Percentiles rank a stretch among this genome's conserved stretches.
Evolutionary conservation across 2,329 filamentous ascomycete species (phyloP).

Genomic region (Periconia digitata): DNA sequence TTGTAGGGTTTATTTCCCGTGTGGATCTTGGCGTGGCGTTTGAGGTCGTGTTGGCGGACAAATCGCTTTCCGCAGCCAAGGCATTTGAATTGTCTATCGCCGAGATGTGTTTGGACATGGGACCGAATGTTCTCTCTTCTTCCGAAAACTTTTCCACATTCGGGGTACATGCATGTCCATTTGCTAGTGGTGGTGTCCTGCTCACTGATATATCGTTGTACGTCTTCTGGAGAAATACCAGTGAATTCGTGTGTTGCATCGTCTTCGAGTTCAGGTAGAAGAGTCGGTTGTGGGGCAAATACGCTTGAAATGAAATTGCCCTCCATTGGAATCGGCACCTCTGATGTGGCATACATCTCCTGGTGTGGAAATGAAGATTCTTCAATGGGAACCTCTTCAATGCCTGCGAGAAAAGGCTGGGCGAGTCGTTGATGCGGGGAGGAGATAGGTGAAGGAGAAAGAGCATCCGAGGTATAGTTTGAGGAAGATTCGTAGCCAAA

Average conservation of each 20-base stretch:
- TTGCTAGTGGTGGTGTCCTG: constrained; percentile 47
- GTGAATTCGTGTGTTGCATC: constrained; percentile 72
- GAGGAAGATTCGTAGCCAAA: constrained; percentile 53
- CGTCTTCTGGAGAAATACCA: constrained; percentile 81
- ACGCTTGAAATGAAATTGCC: constrained; percentile 14
- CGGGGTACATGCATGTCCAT: constrained; percentile 58
- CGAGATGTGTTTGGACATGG: constrained; percentile 96
- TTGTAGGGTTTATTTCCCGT: constrained; percentile 94
- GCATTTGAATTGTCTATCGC: constrained; percentile 93
- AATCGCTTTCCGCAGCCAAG: constrained; percentile 94
- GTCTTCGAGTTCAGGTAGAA: constrained; percentile 52
- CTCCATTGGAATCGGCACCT: constrained; percentile 23
- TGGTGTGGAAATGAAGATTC: constrained; percentile 37
- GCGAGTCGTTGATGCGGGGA: constrained; percentile 39
- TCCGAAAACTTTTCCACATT: constrained; percentile 89
- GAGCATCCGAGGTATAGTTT: constrained; percentile 54
- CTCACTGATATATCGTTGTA: constrained; percentile 52
- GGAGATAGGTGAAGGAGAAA: constrained; percentile 47
- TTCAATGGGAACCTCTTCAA: constrained; percentile 32
- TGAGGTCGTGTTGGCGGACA: constrained; percentile 94
- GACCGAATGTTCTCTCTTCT: constrained; percentile 98
- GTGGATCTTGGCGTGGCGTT: constrained; percentile 96
- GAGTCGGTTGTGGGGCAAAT: constrained; percentile 13
- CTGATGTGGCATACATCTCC: constrained; percentile 27
- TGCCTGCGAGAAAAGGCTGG: constrained; percentile 38